Evolutionary conservation across 2,329 filamentous ascomycete species (phyloP).

Genomic region (Ascochyta rabiei): DNA sequence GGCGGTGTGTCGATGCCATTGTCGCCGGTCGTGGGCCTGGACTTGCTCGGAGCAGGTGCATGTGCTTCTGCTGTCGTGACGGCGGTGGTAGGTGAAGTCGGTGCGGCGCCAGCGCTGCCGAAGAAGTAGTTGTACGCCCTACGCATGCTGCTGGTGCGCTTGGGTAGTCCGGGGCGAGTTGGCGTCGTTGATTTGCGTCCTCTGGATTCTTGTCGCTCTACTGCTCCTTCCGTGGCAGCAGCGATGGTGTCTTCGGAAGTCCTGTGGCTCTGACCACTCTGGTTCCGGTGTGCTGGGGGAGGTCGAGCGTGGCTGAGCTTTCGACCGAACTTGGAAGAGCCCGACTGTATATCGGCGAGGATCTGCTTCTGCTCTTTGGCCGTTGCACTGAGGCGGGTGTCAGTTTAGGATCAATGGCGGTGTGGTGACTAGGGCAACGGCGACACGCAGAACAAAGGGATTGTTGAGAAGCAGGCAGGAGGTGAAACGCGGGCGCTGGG

Average conservation of each 20-base stretch:
- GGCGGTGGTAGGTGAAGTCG: conserved; percentile 36
- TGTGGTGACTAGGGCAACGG: conserved; percentile 4
- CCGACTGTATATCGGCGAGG: conserved; percentile 47
- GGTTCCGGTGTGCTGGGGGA: conserved; percentile 28
- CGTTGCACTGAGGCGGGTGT: conserved; percentile 34
- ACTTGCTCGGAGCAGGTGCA: conserved; percentile 28
- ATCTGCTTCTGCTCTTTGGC: conserved; percentile 49
- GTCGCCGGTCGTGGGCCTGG: conserved; percentile 26
- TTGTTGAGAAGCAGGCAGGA: background rate
- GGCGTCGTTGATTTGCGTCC: conserved; percentile 42
- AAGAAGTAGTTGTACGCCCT: conserved; percentile 51
- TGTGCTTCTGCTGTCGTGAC: conserved; percentile 32
- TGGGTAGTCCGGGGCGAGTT: conserved; percentile 42
- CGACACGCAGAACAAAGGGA: background rate
- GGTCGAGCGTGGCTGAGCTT: conserved; percentile 35
- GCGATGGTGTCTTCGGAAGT: conserved; percentile 37
- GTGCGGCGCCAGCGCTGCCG: conserved; percentile 34
- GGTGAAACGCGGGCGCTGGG: conserved; percentile 9
- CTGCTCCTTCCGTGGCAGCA: conserved; percentile 34
- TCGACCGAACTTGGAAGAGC: conserved; percentile 45
- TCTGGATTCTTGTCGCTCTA: conserved; percentile 38
- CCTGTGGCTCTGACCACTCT: conserved; percentile 29
- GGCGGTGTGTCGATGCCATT: conserved; percentile 43
- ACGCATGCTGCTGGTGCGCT: conserved; percentile 48
- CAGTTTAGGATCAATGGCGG: conserved; percentile 23